A percentile compares a stretch with the other conserved stretches of the same genome.
phyloP scores from a whole-genome alignment of 208 protist genomes.

The Trypanosoma platydactyli region DNA sequence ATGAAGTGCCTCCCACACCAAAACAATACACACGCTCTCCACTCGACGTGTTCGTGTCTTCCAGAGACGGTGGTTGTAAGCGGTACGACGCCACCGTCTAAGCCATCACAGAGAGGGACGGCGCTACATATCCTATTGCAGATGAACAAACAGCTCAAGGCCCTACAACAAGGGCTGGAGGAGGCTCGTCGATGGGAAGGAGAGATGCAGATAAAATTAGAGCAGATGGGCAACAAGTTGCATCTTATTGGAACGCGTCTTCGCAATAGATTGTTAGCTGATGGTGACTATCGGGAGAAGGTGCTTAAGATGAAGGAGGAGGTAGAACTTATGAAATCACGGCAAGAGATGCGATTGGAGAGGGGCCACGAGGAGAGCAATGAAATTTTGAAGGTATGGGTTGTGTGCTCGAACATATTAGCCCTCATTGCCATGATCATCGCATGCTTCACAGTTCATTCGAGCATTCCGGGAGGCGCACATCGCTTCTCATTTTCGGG shows the following conservation, averaged over 20 bases:
- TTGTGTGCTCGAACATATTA: constrained; percentile 19
- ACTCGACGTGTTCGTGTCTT: constrained; percentile 6
- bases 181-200: background rate
- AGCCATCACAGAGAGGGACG: constrained; percentile 14
- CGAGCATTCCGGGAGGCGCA: background rate
- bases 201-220: constrained; percentile 2
- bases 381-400: constrained; percentile 14
- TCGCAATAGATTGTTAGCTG: constrained; percentile 4
- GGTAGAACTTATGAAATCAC: constrained; percentile 25
- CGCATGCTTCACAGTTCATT: constrained; percentile 3
- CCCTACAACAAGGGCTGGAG: constrained; percentile 27
- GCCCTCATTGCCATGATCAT: constrained; percentile 16
- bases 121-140: constrained; percentile 29
- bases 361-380: background rate
- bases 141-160: constrained; percentile 33
- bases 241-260: constrained; percentile 9
- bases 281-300: constrained; percentile 21
- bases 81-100: constrained; percentile 6
- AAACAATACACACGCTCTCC: background rate
- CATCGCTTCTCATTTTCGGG: background rate
- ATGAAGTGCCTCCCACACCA: constrained; percentile 17
- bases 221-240: constrained; percentile 3
- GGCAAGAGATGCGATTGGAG: background rate
- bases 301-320: constrained; percentile 22
- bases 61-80: background rate